Evolutionary conservation across 2,329 filamentous ascomycete species (phyloP), one percentile per base, ranked within the genome.

Genomic region (Ceratocystiopsis brevicomis): DNA sequence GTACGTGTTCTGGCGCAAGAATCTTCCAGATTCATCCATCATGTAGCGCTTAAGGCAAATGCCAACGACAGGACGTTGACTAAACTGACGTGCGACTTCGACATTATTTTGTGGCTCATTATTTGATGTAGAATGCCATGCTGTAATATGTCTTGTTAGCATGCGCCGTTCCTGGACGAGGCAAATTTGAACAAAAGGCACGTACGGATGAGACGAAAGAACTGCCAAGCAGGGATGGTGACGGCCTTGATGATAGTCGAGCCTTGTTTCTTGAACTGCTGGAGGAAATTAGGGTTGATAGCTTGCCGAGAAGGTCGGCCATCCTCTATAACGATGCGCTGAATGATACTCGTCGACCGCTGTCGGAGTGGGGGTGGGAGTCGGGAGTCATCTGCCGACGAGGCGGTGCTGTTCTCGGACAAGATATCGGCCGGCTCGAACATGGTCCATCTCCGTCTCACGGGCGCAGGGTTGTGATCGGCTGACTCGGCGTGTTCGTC

Each of bases 161-260:
- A 49, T 43, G 32, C 13, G 14, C 2, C 19, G 1, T 5, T 11
- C 14, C 19, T 6, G 11, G 25, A 32, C 3, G 0, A 21, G 6
- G n/a, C 16, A 15, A 14, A 21, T 2, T 6, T 37, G 14, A 15
- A 2, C 3, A n/a, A 32, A 6, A n/a, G 15, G 39, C 15, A 53
- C 81, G 62, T 64, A 86, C 81, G 87, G 53, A 95, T 85, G 21
- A 96, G 65, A 54, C 82, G 85, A 61, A 95, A 96, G 55, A 96
- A 94, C 54, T 95, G 88, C 86, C 87, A 96, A 2, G 90, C 90
- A 35, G 88, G 88, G 65, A 96, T 94, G 46, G 88, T 78, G 14
- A 96, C 81, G 53, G 93, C 87, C 55, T 88, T 94, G 51, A 63
- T 67, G 45, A 68, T 65, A 2, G 63, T 67, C 13, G 69, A 71